Conservation (phyloP, 2,329 filamentous ascomycete genomes). For the Aspergillus felis region DNA sequence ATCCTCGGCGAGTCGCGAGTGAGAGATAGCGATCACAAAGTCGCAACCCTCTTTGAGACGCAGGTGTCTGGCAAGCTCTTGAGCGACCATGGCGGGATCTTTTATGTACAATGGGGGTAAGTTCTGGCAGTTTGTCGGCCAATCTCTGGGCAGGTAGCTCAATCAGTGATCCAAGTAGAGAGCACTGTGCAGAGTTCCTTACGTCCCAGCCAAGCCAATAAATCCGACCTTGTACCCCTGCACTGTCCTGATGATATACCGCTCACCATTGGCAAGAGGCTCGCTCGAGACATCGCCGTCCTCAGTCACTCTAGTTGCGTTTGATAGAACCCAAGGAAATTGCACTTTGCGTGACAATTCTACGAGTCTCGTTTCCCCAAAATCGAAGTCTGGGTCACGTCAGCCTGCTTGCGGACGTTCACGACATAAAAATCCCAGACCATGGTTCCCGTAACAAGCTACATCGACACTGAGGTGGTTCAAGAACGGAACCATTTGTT, state of each 20-base stretch:
- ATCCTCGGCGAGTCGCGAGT: conserved; percentile 19
- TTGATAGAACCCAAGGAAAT: conserved; percentile 12
- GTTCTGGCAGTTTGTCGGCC: conserved; percentile 17
- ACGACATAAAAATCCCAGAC: background rate
- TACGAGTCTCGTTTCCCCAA: conserved; percentile 9
- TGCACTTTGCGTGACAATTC: conserved; percentile 8
- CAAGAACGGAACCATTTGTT: conserved; percentile 14
- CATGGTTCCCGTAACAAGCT: conserved; percentile 17
- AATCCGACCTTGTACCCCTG: conserved; percentile 10
- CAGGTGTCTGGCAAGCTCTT: conserved; percentile 2
- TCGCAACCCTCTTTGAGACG: conserved; percentile 14
- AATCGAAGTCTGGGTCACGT: conserved; percentile 9
- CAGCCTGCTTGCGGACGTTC: background rate
- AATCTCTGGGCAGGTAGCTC: conserved; percentile 8
- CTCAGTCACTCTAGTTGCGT: background rate
- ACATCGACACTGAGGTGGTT: conserved; percentile 10
- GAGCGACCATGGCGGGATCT: background rate
- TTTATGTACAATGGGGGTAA: conserved; percentile 7
- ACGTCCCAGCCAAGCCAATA: conserved; percentile 16
- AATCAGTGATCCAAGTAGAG: conserved; percentile 10
- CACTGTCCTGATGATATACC: conserved; percentile 8
- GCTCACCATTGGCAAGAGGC: conserved; percentile 5
- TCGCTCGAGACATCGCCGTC: background rate
- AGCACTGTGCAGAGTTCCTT: conserved; percentile 2
- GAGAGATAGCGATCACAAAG: conserved; percentile 22